phyloP scores from a whole-genome alignment of 2,329 filamentous ascomycete species.

The Reticulascus tulasneorum region DNA sequence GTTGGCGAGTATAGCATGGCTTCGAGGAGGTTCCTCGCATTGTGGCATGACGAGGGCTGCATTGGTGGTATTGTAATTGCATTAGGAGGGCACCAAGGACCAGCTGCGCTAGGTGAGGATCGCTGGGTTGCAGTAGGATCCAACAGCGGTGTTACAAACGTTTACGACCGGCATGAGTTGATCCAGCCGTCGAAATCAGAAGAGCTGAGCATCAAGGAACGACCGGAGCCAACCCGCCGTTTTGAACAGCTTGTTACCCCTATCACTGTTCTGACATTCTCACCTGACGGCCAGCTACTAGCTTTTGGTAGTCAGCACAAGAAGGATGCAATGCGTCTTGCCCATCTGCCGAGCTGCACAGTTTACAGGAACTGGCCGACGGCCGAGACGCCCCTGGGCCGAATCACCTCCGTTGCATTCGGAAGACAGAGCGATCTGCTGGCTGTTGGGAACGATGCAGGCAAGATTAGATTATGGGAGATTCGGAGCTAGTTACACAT shows the following conservation, averaged over 20 bases:
- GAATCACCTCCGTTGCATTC: slow-evolving; percentile 73
- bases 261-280: slow-evolving; percentile 74
- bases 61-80: slow-evolving; percentile 79
- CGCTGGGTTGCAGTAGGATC: slow-evolving; percentile 88
- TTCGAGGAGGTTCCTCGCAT: slow-evolving; percentile 64
- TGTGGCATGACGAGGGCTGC: slow-evolving; percentile 89
- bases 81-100: slow-evolving; percentile 67
- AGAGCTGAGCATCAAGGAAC: slow-evolving; percentile 53
- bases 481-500: slow-evolving; percentile 70
- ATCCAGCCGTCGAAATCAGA: slow-evolving; percentile 27
- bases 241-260: slow-evolving; percentile 88
- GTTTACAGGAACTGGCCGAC: slow-evolving; percentile 98
- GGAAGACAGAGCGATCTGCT: slow-evolving; percentile 63
- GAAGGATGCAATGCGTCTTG: slow-evolving; percentile 80
- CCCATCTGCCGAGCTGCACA: slow-evolving; percentile 87
- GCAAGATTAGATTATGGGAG: slow-evolving; percentile 89
- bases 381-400: slow-evolving; percentile 78
- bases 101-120: slow-evolving; percentile 65
- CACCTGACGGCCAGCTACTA: slow-evolving; percentile 83
- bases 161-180: slow-evolving; percentile 79
- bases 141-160: slow-evolving; percentile 82
- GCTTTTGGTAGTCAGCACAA: slow-evolving; percentile 84
- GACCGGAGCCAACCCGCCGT: slow-evolving; percentile 67
- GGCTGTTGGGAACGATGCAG: slow-evolving; percentile 83
- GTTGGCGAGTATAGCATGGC: slow-evolving; percentile 82